Conservation (phyloP, 2,329 filamentous ascomycete species). For the Stachybotrys chartarum region DNA sequence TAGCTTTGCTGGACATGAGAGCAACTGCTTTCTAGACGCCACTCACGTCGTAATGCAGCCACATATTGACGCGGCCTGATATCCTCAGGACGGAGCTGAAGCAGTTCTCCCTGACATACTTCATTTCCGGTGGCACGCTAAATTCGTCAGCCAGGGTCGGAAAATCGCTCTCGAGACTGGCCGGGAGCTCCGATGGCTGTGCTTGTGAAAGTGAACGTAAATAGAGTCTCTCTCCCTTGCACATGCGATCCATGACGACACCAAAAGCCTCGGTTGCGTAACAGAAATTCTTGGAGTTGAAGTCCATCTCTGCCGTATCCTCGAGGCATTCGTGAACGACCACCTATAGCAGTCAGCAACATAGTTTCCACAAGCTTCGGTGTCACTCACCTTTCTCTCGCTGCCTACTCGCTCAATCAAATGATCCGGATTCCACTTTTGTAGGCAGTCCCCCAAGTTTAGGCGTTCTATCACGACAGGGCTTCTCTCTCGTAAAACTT, state of each 20-base stretch:
- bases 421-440: slow-evolving; percentile 62
- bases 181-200: slow-evolving; percentile 61
- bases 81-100: slow-evolving; percentile 78
- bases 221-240: slow-evolving; percentile 59
- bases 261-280: slow-evolving; percentile 65
- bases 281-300: slow-evolving; percentile 74
- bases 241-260: slow-evolving; percentile 55
- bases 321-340: slow-evolving; percentile 62
- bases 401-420: slow-evolving; percentile 54
- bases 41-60: slow-evolving; percentile 77
- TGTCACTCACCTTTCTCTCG: slow-evolving; percentile 47
- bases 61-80: slow-evolving; percentile 76
- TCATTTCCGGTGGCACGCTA: slow-evolving; percentile 54
- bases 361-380: background rate
- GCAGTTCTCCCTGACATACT: slow-evolving; percentile 48
- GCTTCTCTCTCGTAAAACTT: slow-evolving; percentile 47
- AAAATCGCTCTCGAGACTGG: slow-evolving; percentile 66
- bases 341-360: slow-evolving; percentile 36
- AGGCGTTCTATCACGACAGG: slow-evolving; percentile 56
- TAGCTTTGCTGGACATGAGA: slow-evolving; percentile 67
- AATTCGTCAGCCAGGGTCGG: slow-evolving; percentile 65
- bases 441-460: slow-evolving; percentile 59
- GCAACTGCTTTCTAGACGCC: background rate
- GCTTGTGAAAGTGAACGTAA: slow-evolving; percentile 68
- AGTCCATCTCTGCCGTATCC: slow-evolving; percentile 61